A percentile compares a stretch with the other conserved stretches of the same genome.
Conservation (phyloP, 176 grass and related monocot species). For the maize (Zea mays) region Zm-B73-REFERENCE-NAM-5.0 NC_050099.1:248338501-248339000, state of each 20-base stretch:
- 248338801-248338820: not conserved
- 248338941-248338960: not conserved
- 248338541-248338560: slow-evolving; percentile 66
- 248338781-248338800: not conserved
- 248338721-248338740: not conserved
- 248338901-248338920: not conserved
- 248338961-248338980: slow-evolving; percentile 13
- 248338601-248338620: slow-evolving; percentile 81
- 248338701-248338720: slow-evolving; percentile 21
- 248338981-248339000: slow-evolving; percentile 57
- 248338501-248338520: slow-evolving; percentile 73
- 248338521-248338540: slow-evolving; percentile 81
- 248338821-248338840: not conserved
- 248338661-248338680: not conserved
- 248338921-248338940: not conserved
- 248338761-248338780: not conserved
- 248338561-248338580: slow-evolving; percentile 89
- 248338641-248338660: not conserved
- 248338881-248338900: slow-evolving; percentile 13
- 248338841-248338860: not conserved
- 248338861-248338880: not conserved
- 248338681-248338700: slow-evolving; percentile 21
- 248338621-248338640: not conserved
- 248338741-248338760: slow-evolving; percentile 4
- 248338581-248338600: slow-evolving; percentile 92